Percentiles rank a stretch among this genome's conserved stretches.
Evolutionary conservation across 2,329 filamentous ascomycete genomes (phyloP).

Genomic region (Arthrinium puccinioides): DNA sequence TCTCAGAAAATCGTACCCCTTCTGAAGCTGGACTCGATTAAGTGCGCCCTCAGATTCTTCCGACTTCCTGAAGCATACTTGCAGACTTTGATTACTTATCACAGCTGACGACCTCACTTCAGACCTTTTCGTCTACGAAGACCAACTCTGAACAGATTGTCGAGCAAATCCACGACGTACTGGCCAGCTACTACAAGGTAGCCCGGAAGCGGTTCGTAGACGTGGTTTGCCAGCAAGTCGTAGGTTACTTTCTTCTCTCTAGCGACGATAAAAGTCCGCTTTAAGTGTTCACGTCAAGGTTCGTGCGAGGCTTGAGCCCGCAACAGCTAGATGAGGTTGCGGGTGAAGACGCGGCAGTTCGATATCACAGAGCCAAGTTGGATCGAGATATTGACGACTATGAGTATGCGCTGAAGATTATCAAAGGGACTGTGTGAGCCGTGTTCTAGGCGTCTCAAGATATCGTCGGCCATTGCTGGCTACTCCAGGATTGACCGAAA

Average conservation of each 20-base stretch:
- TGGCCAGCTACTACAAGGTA: slow-evolving; percentile 56
- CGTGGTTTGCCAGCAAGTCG: slow-evolving; percentile 50
- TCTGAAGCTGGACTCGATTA: too few relatives aligned
- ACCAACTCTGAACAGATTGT: slow-evolving; percentile 25
- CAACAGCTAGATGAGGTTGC: slow-evolving; percentile 38
- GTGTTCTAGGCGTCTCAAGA: too few relatives aligned
- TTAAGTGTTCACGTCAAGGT: slow-evolving; percentile 34
- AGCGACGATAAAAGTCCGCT: slow-evolving; percentile 30
- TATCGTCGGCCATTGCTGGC: too few relatives aligned
- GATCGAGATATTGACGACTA: slow-evolving; percentile 37
- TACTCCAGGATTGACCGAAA: too few relatives aligned
- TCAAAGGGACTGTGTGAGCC: slow-evolving; percentile 15
- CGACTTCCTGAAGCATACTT: too few relatives aligned
- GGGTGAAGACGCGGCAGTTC: slow-evolving; percentile 34
- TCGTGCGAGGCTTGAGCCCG: slow-evolving; percentile 30
- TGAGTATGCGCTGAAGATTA: slow-evolving; percentile 23
- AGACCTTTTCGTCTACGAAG: slow-evolving; percentile 17
- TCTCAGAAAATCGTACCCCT: too few relatives aligned
- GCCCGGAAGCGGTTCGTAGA: slow-evolving; percentile 57
- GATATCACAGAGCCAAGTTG: slow-evolving; percentile 34
- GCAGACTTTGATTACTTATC: too few relatives aligned
- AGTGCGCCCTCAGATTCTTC: too few relatives aligned
- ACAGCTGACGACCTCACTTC: too few relatives aligned
- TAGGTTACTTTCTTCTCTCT: slow-evolving; percentile 33
- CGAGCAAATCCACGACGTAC: slow-evolving; percentile 51